These are phyloP conservation scores for Solanum hybrid DNA, from an alignment of 305 asterid species.

Conservation along the genomic window DNA sequence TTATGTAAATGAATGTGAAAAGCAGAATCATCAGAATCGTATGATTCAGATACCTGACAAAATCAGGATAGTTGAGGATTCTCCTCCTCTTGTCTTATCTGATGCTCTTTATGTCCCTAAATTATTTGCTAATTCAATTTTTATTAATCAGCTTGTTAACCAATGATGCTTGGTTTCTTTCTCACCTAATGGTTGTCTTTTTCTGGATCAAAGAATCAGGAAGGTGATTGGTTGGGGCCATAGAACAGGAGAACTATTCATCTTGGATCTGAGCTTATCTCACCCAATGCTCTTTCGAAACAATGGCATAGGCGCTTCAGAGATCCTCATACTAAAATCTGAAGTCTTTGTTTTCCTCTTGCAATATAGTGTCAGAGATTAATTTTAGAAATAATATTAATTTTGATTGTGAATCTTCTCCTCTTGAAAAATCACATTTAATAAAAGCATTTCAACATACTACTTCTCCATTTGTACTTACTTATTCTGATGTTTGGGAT, in stretches of 20 bases:
- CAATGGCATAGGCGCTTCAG: not conserved
- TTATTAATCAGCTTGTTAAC: not conserved
- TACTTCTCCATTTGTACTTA: not conserved
- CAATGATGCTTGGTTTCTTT: too few relatives aligned
- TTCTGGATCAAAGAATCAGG: not conserved
- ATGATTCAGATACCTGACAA: not conserved
- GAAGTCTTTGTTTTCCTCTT: not conserved
- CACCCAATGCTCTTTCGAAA: not conserved
- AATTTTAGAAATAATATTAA: not conserved
- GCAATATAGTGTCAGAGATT: not conserved
- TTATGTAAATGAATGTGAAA: not conserved
- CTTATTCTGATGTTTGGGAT: not conserved
- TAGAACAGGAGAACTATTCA: not conserved
- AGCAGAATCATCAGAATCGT: not conserved
- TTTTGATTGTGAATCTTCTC: not conserved
- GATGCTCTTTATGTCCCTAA: not conserved
- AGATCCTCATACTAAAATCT: not conserved
- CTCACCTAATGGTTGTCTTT: not conserved
- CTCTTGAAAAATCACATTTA: not conserved
- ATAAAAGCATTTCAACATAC: not conserved
- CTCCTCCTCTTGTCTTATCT: not conserved
- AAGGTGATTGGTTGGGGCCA: not conserved
- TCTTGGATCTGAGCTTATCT: not conserved
- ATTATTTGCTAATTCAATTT: not conserved
- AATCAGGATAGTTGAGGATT: not conserved